phyloP scores from a whole-genome alignment of 2,329 filamentous ascomycete genomes.

The Fusarium multiceps region DNA sequence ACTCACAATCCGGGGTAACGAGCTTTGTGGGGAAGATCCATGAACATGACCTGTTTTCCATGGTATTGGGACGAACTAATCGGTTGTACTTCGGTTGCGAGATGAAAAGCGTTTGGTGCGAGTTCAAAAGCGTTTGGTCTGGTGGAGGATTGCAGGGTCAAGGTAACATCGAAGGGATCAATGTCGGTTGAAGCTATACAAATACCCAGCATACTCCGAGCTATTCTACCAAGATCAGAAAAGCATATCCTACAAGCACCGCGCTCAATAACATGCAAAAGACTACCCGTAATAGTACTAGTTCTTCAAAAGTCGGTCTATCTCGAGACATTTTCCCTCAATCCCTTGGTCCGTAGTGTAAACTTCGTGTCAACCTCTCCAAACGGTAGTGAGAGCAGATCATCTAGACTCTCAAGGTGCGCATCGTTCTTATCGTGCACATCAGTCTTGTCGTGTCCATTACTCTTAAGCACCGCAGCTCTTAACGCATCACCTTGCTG shows the following conservation, averaged over 20 bases:
- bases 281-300: not conserved
- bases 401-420: conserved; percentile 33
- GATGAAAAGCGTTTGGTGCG: not conserved
- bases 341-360: conserved; percentile 66
- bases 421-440: conserved; percentile 30
- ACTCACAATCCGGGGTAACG: conserved; percentile 8
- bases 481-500: conserved; percentile 57
- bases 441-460: conserved; percentile 40
- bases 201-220: not conserved
- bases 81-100: conserved; percentile 1
- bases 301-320: conserved; percentile 1
- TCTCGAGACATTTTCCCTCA: conserved; percentile 60
- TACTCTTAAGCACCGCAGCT: conserved; percentile 48
- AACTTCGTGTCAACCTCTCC: conserved; percentile 59
- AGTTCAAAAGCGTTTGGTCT: not conserved
- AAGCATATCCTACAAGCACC: conserved; percentile 7
- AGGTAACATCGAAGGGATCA: not conserved
- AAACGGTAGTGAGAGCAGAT: conserved; percentile 57
- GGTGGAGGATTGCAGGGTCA: not conserved
- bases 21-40: conserved; percentile 16
- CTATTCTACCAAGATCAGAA: conserved; percentile 14
- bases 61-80: not conserved
- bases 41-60: conserved; percentile 1
- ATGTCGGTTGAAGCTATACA: not conserved
- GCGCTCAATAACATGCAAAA: conserved; percentile 6